Conservation (phyloP, 140 eudicot species). For the Flaveria floridana region DNA sequence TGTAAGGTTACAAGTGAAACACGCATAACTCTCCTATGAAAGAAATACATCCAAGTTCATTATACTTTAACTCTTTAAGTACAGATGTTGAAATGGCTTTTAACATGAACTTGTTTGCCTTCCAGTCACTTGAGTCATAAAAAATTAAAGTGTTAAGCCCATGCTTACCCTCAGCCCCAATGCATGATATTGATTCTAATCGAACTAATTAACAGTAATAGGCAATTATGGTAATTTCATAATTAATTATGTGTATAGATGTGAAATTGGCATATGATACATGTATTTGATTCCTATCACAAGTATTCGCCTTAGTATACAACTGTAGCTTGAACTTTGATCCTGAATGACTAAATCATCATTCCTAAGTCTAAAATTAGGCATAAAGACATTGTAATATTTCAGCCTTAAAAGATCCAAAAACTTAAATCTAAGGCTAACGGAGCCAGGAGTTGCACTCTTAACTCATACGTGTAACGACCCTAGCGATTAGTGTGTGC, state of each 20-base stretch:
- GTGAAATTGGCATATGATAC: not conserved
- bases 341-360: constrained; percentile 26
- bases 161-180: not conserved
- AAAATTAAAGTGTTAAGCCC: not conserved
- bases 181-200: not conserved
- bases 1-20: constrained; percentile 17
- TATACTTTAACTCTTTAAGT: not conserved
- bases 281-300: not conserved
- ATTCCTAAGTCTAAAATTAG: constrained; percentile 10
- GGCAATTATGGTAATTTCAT: not conserved
- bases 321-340: constrained; percentile 16
- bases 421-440: not conserved
- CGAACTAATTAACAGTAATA: not conserved
- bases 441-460: not conserved
- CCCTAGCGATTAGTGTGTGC: not conserved
- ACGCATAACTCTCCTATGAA: constrained; percentile 5
- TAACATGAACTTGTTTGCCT: constrained; percentile 8
- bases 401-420: not conserved
- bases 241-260: not conserved
- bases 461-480: not conserved
- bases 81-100: constrained; percentile 7
- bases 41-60: not conserved
- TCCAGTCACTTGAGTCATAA: not conserved
- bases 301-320: not conserved
- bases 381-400: not conserved